Conservation (phyloP, 2,329 filamentous ascomycete genomes). For the Epichloe brachyelytri region DNA sequence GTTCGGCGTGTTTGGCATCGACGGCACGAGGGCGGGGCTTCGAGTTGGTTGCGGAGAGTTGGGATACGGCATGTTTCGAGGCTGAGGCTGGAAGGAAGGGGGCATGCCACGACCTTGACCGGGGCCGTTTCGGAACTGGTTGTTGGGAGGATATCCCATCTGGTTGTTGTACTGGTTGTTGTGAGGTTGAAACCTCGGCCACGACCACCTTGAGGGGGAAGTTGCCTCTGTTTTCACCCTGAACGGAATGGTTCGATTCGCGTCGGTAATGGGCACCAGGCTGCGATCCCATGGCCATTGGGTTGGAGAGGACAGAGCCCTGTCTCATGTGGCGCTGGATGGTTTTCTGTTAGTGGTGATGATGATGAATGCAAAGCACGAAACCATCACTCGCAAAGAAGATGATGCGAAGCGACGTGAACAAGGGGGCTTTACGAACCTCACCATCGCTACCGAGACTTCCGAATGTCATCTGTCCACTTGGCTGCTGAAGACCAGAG, state of each 20-base stretch:
- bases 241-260: constrained; percentile 73
- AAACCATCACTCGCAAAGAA: background rate
- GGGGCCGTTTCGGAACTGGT: constrained; percentile 27
- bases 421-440: constrained; percentile 43
- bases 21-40: constrained; percentile 53
- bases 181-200: constrained; percentile 35
- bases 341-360: constrained; percentile 7
- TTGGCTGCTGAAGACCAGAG: constrained; percentile 56
- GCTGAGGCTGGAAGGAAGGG: constrained; percentile 31
- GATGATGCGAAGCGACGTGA: constrained; percentile 5
- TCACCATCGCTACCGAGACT: constrained; percentile 70
- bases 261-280: constrained; percentile 65
- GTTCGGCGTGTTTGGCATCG: constrained; percentile 57
- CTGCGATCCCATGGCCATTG: constrained; percentile 47
- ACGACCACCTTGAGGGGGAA: constrained; percentile 35
- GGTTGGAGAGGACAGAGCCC: constrained; percentile 47
- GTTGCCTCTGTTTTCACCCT: constrained; percentile 40
- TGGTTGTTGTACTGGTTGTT: constrained; percentile 32
- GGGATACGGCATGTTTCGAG: constrained; percentile 32
- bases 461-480: constrained; percentile 63
- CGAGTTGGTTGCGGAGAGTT: constrained; percentile 55
- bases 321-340: constrained; percentile 56
- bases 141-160: constrained; percentile 31
- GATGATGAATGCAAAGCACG: background rate
- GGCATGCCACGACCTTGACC: constrained; percentile 41